Percentiles rank a stretch among this genome's conserved stretches.
Evolutionary conservation across 1,139 yeast species (phyloP).

Genomic region (Blastobotrys malaysiensis): DNA sequence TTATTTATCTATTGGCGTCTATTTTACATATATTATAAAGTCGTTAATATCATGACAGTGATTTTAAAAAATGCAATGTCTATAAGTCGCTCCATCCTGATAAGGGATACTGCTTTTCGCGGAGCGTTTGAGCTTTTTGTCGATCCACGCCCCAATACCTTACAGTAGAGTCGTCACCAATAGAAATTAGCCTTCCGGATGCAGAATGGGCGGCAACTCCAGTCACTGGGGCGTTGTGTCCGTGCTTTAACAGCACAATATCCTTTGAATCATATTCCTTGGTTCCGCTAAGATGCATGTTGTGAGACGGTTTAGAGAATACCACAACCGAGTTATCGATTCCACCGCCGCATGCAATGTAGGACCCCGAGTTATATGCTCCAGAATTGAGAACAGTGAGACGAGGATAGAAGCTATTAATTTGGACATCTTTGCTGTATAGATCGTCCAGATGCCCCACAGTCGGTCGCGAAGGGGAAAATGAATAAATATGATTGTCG

Average conservation of each 20-base stretch:
- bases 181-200: slow-evolving; percentile 16
- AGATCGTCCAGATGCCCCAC: slow-evolving; percentile 15
- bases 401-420: slow-evolving; percentile 16
- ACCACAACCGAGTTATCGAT: slow-evolving; percentile 13
- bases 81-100: slow-evolving; percentile 4
- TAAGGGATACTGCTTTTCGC: slow-evolving; percentile 1
- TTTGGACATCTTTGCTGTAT: slow-evolving; percentile 13
- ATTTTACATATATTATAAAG: background rate
- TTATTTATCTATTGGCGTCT: background rate
- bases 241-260: slow-evolving; percentile 3
- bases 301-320: slow-evolving; percentile 15
- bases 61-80: background rate
- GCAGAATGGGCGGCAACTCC: slow-evolving; percentile 17
- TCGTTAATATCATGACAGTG: background rate
- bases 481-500: slow-evolving; percentile 18
- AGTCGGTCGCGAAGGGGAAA: slow-evolving; percentile 11
- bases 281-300: background rate
- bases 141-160: slow-evolving; percentile 12
- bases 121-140: background rate
- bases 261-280: background rate
- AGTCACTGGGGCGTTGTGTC: slow-evolving; percentile 15
- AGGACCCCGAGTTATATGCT: slow-evolving; percentile 11
- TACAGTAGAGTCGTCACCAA: slow-evolving; percentile 17
- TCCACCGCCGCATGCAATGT: slow-evolving; percentile 21
- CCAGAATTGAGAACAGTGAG: slow-evolving; percentile 13